Evolutionary conservation across 2,329 filamentous ascomycete genomes (phyloP).

Genomic region (Trichoderma afroharzianum): DNA sequence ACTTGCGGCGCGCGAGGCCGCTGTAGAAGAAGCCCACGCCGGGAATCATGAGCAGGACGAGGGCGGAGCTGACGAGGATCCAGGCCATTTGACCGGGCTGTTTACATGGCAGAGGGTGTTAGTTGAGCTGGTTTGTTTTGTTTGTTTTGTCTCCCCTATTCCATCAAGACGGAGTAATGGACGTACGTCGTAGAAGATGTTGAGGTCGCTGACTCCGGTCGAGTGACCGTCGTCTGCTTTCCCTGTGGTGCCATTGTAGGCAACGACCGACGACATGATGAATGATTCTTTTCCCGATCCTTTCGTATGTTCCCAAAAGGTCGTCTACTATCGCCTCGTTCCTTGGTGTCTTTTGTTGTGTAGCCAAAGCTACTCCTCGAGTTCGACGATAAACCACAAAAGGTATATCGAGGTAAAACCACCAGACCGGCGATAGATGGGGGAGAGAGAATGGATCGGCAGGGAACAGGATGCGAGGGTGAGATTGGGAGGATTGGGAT

Average conservation of each 20-base stretch:
- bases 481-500: background rate
- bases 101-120: conserved; percentile 1
- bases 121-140: background rate
- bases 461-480: background rate
- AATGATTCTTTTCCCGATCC: background rate
- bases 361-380: background rate
- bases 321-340: background rate
- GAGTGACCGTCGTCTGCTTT: conserved; percentile 51
- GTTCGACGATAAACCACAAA: background rate
- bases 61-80: conserved; percentile 70
- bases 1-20: conserved; percentile 83
- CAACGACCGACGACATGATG: conserved; percentile 29
- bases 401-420: background rate
- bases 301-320: background rate
- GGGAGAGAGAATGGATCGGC: background rate
- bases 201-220: conserved; percentile 62
- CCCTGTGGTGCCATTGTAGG: conserved; percentile 50
- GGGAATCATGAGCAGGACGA: conserved; percentile 89
- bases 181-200: conserved; percentile 76
- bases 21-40: conserved; percentile 95
- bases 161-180: background rate
- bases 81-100: conserved; percentile 80
- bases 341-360: background rate
- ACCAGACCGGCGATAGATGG: background rate
- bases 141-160: background rate